Evolutionary conservation across 78 protist species (phyloP).

Genomic region (Dictyostelium intermedium): DNA sequence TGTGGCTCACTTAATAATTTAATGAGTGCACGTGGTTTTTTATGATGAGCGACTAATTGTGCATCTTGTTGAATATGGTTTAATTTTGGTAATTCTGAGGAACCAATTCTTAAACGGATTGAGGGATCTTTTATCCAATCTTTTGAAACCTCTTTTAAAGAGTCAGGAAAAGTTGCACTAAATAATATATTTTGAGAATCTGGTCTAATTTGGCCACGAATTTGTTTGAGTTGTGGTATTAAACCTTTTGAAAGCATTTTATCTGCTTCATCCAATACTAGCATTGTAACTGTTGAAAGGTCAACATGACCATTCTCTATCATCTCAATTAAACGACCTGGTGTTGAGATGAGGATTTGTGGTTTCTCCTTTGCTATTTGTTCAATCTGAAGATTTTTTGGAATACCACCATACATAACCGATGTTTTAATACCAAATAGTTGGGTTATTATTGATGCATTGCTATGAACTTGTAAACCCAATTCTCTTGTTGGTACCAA

Average conservation of each 20-base stretch:
- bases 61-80: constrained; percentile 89
- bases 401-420: constrained; percentile 97
- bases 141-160: constrained; percentile 93
- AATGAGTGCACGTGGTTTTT: constrained; percentile 84
- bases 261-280: constrained; percentile 98
- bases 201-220: constrained; percentile 45
- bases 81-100: constrained; percentile 92
- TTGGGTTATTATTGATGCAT: constrained; percentile 87
- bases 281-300: constrained; percentile 77
- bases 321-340: constrained; percentile 97
- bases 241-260: constrained; percentile 99
- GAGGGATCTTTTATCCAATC: constrained; percentile 92
- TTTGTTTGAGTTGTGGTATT: constrained; percentile 93
- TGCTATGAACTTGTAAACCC: constrained; percentile 93
- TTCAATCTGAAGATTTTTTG: constrained; percentile 88
- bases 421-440: constrained; percentile 77
- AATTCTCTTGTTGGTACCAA: constrained; percentile 99
- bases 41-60: constrained; percentile 62
- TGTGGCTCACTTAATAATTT: not conserved
- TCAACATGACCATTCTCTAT: constrained; percentile 89
- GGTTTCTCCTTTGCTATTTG: constrained; percentile 89
- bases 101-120: constrained; percentile 95
- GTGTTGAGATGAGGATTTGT: constrained; percentile 96
- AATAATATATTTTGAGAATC: constrained; percentile 96
- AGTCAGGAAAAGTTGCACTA: constrained; percentile 97